Conservation (phyloP, 805 yeast genomes). For the Lachancea sp. region DNA sequence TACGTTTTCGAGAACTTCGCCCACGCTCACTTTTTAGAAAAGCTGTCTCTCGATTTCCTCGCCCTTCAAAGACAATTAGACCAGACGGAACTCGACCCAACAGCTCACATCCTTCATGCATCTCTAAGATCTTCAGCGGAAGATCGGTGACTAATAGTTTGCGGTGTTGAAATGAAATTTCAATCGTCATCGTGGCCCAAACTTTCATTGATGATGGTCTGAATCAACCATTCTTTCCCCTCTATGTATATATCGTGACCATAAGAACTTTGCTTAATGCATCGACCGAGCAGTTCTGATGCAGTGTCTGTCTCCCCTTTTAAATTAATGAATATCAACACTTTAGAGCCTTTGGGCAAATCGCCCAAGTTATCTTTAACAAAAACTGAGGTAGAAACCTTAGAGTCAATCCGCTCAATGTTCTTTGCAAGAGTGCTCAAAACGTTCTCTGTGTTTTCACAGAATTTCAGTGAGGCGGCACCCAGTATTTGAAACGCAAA, state of each 20-base stretch:
- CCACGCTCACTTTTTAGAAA: constrained; percentile 26
- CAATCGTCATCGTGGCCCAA: constrained; percentile 2
- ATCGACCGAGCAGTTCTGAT: not conserved
- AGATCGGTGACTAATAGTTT: not conserved
- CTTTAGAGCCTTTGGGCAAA: constrained; percentile 1
- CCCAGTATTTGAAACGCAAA: constrained; percentile 25
- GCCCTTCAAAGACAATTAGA: constrained; percentile 18
- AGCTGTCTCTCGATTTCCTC: constrained; percentile 22
- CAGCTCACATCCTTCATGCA: not conserved
- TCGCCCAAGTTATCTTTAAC: not conserved
- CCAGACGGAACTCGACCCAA: not conserved
- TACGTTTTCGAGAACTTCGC: constrained; percentile 20
- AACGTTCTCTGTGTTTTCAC: not conserved
- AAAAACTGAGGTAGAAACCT: not conserved
- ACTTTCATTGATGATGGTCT: constrained; percentile 26
- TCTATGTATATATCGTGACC: constrained; percentile 16
- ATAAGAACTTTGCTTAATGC: not conserved
- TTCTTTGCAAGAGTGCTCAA: not conserved
- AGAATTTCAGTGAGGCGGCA: constrained; percentile 6
- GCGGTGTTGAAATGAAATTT: not conserved
- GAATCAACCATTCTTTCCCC: constrained; percentile 32
- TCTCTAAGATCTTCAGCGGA: not conserved
- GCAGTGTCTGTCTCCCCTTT: constrained; percentile 5
- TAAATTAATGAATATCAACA: constrained; percentile 21
- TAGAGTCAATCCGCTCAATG: not conserved